Evolutionary conservation across 176 grass and related monocot genomes (phyloP).

Genomic region (Oropetium thomaeum): DNA sequence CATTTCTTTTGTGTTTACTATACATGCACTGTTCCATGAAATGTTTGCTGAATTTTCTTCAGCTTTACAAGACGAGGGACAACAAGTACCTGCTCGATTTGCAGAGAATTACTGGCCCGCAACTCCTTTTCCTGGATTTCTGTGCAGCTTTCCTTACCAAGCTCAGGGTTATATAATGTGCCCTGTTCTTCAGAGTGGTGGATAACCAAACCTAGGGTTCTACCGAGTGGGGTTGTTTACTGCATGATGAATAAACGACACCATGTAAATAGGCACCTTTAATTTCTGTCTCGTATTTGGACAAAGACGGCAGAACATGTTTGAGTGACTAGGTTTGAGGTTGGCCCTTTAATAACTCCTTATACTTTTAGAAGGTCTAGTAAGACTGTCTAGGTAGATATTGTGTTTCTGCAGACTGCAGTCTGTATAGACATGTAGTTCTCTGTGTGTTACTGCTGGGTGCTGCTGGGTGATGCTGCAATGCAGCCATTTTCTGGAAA

Average conservation of each 20-base stretch:
- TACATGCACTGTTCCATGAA: neutral
- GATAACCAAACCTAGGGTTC: constrained; percentile 43
- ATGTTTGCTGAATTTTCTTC: constrained; percentile 14
- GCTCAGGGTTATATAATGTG: constrained; percentile 71
- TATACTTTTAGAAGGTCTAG: constrained; percentile 14
- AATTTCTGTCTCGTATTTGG: neutral
- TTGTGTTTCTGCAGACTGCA: constrained; percentile 12
- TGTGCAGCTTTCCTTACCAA: constrained; percentile 84
- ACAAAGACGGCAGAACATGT: constrained; percentile 27
- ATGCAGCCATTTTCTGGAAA: neutral
- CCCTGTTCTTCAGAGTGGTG: neutral
- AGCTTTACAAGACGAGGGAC: constrained; percentile 93
- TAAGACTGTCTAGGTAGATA: constrained; percentile 2
- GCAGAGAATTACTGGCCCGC: constrained; percentile 79
- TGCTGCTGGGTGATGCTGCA: constrained; percentile 5
- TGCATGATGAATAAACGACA: constrained; percentile 34
- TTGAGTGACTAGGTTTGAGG: constrained; percentile 29
- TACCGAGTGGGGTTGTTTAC: constrained; percentile 23
- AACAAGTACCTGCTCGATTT: constrained; percentile 87
- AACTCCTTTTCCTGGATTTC: constrained; percentile 84
- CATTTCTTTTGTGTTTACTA: neutral
- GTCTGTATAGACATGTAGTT: neutral
- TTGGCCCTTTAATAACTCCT: constrained; percentile 18
- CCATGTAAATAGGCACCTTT: constrained; percentile 47
- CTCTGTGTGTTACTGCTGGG: neutral